A percentile compares a stretch with the other conserved stretches of the same genome.
Evolutionary conservation across 257 asterid species (phyloP).

Genomic region (Fraxinus excelsior): DNA sequence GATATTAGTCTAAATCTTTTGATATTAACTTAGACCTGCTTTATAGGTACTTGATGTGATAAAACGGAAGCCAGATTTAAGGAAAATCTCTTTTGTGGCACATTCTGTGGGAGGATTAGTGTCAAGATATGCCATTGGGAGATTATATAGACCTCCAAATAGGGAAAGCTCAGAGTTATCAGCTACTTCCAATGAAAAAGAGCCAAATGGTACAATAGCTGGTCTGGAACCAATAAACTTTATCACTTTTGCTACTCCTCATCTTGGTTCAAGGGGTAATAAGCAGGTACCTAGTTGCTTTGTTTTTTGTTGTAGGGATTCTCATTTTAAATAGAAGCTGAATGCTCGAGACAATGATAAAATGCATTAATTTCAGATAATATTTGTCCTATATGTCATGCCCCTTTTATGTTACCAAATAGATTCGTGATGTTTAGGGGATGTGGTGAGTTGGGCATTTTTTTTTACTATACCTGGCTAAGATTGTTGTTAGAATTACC

Average conservation of each 20-base stretch:
- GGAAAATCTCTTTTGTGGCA: constrained; percentile 83
- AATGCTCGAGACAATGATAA: background rate
- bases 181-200: constrained; percentile 38
- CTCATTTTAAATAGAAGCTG: background rate
- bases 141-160: constrained; percentile 59
- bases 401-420: background rate
- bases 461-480: background rate
- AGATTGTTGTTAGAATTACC: background rate
- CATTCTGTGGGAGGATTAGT: constrained; percentile 99
- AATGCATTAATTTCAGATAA: background rate
- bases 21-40: constrained; percentile 30
- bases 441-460: background rate
- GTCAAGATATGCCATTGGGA: constrained; percentile 93
- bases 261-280: constrained; percentile 98
- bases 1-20: constrained; percentile 11
- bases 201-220: constrained; percentile 73
- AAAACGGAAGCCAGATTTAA: constrained; percentile 62
- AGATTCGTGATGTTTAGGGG: background rate
- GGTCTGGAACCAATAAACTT: constrained; percentile 84
- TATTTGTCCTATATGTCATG: background rate
- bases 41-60: constrained; percentile 79
- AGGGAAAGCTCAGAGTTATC: constrained; percentile 43
- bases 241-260: constrained; percentile 94
- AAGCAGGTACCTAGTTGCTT: constrained; percentile 65
- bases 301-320: constrained; percentile 5